Base-by-base conservation (phyloP, 2,329 filamentous ascomycete genomes). In the Monosporascus sp. region DNA sequence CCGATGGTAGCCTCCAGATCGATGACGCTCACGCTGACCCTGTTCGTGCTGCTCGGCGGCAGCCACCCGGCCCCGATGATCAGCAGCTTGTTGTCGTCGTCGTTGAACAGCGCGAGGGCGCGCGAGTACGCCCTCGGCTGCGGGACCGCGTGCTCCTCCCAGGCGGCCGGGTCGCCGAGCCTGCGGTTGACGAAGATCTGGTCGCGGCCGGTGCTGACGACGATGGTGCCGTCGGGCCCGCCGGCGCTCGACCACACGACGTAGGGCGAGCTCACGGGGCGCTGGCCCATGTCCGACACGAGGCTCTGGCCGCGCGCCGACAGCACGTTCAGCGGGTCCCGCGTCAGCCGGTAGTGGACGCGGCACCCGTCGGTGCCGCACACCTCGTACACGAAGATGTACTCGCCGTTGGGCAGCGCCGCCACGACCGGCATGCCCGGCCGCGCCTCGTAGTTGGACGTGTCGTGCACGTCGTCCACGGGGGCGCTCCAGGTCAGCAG, bases 401-500 rank as follows among this genome's bases (percentile, higher is more conserved):
- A 87, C 61, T 81, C 69, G 52, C 76, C 78, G 55, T 79, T 80
- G 27, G 55, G 82, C 73, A 88, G 74, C 62, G 76, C 64, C 1
- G 77, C 73, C 14, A 88, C 74, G 2, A 55, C 55, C 8, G 8
- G 74, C 68, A 67, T 68, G 22, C 66, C 67, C 60, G 57, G 55
- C 16, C 56, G 48, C 14, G 56, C 53, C 37, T 48, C 19, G 41
- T 59, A 60, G 26, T 44, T 41, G n/a, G 35, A 40, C 7, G 7
- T 67, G 59, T 86, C 85, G 45, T 78, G 72, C 44, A 86, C 83
- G 59, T 89, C 84, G 53, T 85, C 75, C 44, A 86, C 76, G 3
- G 78, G 70, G 0, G 74, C 63, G 14, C 76, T 76, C 85, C 85
- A 89, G 9, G 67, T 78, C 55, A 74, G 68, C 9, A 87, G 73